Percentiles rank a stretch among this genome's conserved stretches.
These are phyloP conservation scores for Solanum medicagineum DNA, from an alignment of 257 asterid genomes.

Conservation along the genomic window DNA sequence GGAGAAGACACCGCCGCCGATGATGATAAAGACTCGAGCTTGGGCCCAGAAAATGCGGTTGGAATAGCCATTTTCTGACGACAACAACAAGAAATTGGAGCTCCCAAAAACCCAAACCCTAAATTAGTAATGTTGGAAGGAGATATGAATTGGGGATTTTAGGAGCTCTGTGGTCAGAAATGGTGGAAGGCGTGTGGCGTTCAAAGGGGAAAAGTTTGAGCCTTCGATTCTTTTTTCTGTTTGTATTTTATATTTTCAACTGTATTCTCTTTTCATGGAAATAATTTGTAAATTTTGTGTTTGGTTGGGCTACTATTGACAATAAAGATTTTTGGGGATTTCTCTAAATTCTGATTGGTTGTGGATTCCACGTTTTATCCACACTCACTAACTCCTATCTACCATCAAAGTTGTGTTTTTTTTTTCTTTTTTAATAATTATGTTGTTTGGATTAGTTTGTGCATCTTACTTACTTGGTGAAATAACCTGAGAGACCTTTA, in stretches of 20 bases:
- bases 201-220: neutral
- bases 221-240: neutral
- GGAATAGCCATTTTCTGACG: conserved; percentile 49
- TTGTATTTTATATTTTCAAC: neutral
- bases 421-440: neutral
- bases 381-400: conserved; percentile 26
- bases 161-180: neutral
- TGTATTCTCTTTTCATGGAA: neutral
- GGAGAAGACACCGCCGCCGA: conserved; percentile 34
- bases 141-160: neutral
- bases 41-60: conserved; percentile 57
- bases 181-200: conserved; percentile 3
- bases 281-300: neutral
- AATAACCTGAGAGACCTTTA: no score
- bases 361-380: conserved; percentile 56
- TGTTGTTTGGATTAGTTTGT: neutral
- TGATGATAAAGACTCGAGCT: conserved; percentile 55
- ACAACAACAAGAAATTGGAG: neutral
- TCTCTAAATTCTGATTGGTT: conserved; percentile 58
- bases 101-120: conserved; percentile 4
- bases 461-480: accelerated
- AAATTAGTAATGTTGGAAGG: neutral
- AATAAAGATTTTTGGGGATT: conserved; percentile 22
- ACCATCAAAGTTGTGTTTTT: neutral
- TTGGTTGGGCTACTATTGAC: neutral